Conservation (phyloP, 169 alveolate species). For the Eimeria sp. region DNA sequence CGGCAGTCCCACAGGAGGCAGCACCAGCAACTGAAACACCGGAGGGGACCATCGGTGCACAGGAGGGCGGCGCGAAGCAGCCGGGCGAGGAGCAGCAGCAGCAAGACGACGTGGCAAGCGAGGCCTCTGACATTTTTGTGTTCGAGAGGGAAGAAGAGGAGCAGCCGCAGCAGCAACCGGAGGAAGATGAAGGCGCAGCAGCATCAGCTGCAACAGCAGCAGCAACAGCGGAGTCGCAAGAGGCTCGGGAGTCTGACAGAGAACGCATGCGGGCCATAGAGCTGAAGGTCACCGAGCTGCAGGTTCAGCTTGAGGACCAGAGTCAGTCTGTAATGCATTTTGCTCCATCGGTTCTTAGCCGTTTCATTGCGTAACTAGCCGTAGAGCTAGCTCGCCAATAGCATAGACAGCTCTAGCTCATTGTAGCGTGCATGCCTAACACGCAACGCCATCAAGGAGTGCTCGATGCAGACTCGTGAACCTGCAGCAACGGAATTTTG, state of each 20-base stretch:
- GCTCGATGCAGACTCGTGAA: too few relatives aligned
- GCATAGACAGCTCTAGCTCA: neutral
- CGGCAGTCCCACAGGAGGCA: slow-evolving; percentile 19
- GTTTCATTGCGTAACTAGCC: neutral
- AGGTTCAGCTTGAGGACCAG: slow-evolving; percentile 67
- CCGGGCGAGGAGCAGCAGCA: slow-evolving; percentile 57
- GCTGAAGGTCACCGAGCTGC: slow-evolving; percentile 78
- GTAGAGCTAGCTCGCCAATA: neutral
- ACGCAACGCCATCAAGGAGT: neutral
- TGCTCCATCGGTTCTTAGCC: neutral
- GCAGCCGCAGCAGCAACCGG: slow-evolving; percentile 58
- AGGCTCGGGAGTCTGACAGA: slow-evolving; percentile 71
- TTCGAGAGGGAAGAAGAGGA: slow-evolving; percentile 67
- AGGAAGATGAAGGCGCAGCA: slow-evolving; percentile 37
- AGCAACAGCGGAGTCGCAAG: slow-evolving; percentile 64
- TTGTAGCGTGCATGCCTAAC: neutral
- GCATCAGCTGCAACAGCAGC: slow-evolving; percentile 38
- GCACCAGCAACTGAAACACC: neutral
- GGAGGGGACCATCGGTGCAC: slow-evolving; percentile 21
- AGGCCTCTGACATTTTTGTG: slow-evolving; percentile 65
- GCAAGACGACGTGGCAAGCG: slow-evolving; percentile 68
- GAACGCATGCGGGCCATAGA: slow-evolving; percentile 74
- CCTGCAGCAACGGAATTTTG: neutral
- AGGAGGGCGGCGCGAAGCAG: slow-evolving; percentile 56
- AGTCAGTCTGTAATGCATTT: neutral